These are phyloP conservation scores for Trypanosomatidae sp. DNA, from an alignment of 208 protist genomes.

Conservation along the genomic window DNA sequence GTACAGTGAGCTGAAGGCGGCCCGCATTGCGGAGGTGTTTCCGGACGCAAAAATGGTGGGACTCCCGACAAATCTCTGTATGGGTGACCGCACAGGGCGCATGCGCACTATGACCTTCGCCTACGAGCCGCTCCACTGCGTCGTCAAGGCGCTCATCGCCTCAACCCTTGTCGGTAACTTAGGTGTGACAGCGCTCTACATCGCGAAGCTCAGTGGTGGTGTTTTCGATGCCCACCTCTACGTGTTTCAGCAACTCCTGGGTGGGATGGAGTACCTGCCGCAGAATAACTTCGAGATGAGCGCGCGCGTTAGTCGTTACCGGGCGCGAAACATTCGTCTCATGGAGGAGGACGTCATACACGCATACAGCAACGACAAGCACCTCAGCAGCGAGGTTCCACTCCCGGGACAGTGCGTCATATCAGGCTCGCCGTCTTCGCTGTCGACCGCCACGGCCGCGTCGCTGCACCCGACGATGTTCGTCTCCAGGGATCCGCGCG, in stretches of 20 bases:
- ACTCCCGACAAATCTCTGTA: slow-evolving; percentile 51
- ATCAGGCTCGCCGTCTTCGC: neutral
- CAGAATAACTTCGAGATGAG: slow-evolving; percentile 32
- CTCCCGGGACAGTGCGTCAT: neutral
- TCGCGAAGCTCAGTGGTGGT: slow-evolving; percentile 74
- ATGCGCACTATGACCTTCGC: slow-evolving; percentile 78
- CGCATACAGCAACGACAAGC: slow-evolving; percentile 35
- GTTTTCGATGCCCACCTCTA: slow-evolving; percentile 87
- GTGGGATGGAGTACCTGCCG: slow-evolving; percentile 54
- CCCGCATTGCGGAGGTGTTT: slow-evolving; percentile 78
- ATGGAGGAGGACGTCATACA: slow-evolving; percentile 64
- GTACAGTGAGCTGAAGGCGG: slow-evolving; percentile 86
- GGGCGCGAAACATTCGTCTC: slow-evolving; percentile 66
- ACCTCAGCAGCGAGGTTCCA: neutral
- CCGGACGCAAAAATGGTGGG: slow-evolving; percentile 70
- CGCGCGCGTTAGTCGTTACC: slow-evolving; percentile 53
- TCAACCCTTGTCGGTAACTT: slow-evolving; percentile 76
- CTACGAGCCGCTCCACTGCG: slow-evolving; percentile 73
- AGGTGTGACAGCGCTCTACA: slow-evolving; percentile 80
- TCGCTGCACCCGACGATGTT: slow-evolving; percentile 14
- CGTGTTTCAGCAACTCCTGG: slow-evolving; percentile 76
- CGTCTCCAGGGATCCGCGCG: slow-evolving; percentile 11
- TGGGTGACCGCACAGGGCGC: slow-evolving; percentile 69
- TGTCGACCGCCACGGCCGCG: neutral
- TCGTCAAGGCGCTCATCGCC: slow-evolving; percentile 77